Evolutionary conservation across 495 filamentous ascomycete species (phyloP).

Genomic region (Penicillium atrosanguineum): DNA sequence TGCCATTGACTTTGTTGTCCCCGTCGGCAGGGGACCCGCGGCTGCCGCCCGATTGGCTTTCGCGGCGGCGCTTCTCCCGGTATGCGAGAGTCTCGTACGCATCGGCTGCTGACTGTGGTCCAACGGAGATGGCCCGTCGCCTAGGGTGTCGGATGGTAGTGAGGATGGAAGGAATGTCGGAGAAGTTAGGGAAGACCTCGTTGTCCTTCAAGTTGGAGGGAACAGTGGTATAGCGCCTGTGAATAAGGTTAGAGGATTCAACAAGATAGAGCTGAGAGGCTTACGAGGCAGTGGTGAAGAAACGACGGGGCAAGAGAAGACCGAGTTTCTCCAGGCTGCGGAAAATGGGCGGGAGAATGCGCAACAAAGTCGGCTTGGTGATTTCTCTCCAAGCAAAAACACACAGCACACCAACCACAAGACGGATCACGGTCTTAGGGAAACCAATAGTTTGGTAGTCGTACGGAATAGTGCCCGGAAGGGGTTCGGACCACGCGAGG

Average conservation of each 20-base stretch:
- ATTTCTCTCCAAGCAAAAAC: conserved; percentile 87
- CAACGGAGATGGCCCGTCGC: conserved; percentile 80
- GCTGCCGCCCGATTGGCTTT: conserved; percentile 56
- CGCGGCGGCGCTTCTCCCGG: conserved; percentile 73
- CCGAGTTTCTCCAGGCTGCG: conserved; percentile 78
- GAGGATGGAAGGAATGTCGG: conserved; percentile 76
- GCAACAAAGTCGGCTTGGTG: conserved; percentile 79
- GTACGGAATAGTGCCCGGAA: conserved; percentile 64
- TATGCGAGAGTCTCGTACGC: conserved; percentile 96
- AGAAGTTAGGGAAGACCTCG: conserved; percentile 81
- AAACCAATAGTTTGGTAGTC: conserved; percentile 60
- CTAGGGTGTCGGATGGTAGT: conserved; percentile 76
- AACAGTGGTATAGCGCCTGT: conserved; percentile 78
- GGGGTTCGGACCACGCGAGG: conserved; percentile 55
- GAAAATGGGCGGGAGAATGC: conserved; percentile 78
- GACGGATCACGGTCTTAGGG: conserved; percentile 56
- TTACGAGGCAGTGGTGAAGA: conserved; percentile 83
- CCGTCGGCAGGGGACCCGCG: conserved; percentile 27
- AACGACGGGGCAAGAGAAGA: conserved; percentile 74
- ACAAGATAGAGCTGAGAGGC: conserved; percentile 19
- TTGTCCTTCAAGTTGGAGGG: conserved; percentile 75
- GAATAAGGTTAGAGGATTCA: neutral
- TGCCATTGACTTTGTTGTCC: conserved; percentile 16
- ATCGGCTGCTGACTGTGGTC: conserved; percentile 92
- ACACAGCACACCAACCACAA: conserved; percentile 74